Evolutionary conservation across 129 eudicot genomes (phyloP).

Genomic region (Lonicera japonica): DNA sequence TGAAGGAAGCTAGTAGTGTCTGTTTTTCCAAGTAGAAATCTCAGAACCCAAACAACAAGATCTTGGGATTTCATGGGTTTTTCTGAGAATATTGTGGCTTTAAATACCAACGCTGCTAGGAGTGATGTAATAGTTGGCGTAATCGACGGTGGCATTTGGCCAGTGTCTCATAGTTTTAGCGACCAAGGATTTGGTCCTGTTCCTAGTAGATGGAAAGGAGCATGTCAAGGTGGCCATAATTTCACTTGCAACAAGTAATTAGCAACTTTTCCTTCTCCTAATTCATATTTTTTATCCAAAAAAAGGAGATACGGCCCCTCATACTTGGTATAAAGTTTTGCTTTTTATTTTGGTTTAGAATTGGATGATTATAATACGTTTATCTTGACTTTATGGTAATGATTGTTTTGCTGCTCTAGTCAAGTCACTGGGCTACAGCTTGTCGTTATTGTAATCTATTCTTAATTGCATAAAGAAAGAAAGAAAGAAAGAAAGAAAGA

Average conservation of each 20-base stretch:
- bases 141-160: constrained; percentile 50
- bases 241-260: constrained; percentile 56
- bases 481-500: too few relatives aligned
- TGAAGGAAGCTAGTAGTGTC: constrained; percentile 13
- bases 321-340: too few relatives aligned
- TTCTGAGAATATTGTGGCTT: not conserved
- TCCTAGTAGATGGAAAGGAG: constrained; percentile 55
- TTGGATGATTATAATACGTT: too few relatives aligned
- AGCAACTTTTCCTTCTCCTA: not conserved
- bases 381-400: too few relatives aligned
- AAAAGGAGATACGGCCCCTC: too few relatives aligned
- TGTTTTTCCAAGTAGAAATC: constrained; percentile 26
- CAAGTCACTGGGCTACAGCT: too few relatives aligned
- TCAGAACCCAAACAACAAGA: constrained; percentile 40
- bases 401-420: too few relatives aligned
- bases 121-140: constrained; percentile 36
- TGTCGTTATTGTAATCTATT: too few relatives aligned
- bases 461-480: too few relatives aligned
- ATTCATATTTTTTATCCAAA: too few relatives aligned
- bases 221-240: constrained; percentile 28
- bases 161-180: constrained; percentile 38
- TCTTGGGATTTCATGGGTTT: constrained; percentile 59
- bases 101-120: constrained; percentile 2
- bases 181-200: constrained; percentile 38
- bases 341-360: too few relatives aligned